Evolutionary conservation across 1,284 basidiomycete genomes (phyloP), one percentile per base, ranked within the genome.

Genomic region (Fistulina hepatica): DNA sequence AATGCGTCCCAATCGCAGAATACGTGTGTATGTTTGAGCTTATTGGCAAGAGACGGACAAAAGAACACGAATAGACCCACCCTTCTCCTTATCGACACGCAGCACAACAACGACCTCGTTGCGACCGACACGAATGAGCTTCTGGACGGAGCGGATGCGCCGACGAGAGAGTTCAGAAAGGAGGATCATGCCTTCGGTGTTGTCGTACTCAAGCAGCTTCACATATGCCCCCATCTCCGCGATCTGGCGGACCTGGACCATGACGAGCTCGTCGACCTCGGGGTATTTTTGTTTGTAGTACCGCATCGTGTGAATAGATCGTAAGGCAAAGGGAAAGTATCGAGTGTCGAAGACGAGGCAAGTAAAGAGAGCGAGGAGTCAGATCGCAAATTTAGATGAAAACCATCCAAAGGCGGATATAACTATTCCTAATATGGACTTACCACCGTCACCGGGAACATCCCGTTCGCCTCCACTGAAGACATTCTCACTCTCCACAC

Each of bases 181-280:
- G 21, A 98, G 64, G 51, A 99, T 98, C 94, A 99, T 99, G 51
- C 95, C 94, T 60, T 99, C 95, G 42, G 94, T 95, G 57, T 93
- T 93, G 62, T 98, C 94, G 57, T 98, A 97, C 63, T 97, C 93
- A 53, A 97, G 81, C 51, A 99, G 73, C 61, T 97, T 97, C 50
- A 99, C 95, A 60, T 99, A 98, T 36, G 95, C 94, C 40, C 95
- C 94, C 93, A 97, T 98, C 63, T 98, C 94, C 43, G 92, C 92
- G 53, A 98, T 98, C 66, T 95, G 90, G 60, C 90, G 88, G 48
- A 98, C 94, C 61, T 97, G 93, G 33, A 97, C 93, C 93, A 97
- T 97, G 60, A 97, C 93, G 45, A 97, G 80, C 61, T 97, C 89
- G 60, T 98, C 94, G 41, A 95, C 86, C 62, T 91, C 82, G 21